A percentile compares a stretch with the other conserved stretches of the same genome.
Conservation (phyloP, 2,329 filamentous ascomycete genomes). For the Beauveria sp. region DNA sequence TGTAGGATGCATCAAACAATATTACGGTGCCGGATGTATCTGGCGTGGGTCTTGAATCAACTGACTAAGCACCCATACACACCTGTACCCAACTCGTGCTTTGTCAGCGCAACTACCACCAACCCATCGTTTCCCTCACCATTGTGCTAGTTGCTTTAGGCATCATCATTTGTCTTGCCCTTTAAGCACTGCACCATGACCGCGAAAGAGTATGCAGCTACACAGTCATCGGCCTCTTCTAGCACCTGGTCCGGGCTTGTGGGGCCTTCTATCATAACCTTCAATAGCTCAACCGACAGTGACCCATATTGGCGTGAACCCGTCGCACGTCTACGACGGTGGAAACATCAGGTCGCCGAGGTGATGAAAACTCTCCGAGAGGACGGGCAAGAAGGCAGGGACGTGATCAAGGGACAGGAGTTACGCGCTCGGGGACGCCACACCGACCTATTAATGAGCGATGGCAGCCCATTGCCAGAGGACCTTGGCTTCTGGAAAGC, state of each 20-base stretch:
- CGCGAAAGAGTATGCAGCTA: background rate
- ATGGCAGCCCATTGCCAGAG: background rate
- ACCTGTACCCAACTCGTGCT: no score
- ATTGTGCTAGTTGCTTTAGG: background rate
- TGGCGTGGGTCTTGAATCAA: background rate
- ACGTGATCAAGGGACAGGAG: background rate
- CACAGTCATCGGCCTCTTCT: background rate
- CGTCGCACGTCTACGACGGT: background rate
- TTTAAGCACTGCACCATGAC: background rate
- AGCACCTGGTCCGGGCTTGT: background rate
- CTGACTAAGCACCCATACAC: no score
- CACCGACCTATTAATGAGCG: background rate
- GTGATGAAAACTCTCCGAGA: background rate
- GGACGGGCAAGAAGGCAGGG: background rate
- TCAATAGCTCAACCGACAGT: background rate
- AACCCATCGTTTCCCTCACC: background rate
- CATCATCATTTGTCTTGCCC: background rate
- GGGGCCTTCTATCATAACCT: background rate
- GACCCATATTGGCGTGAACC: background rate
- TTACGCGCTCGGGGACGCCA: background rate
- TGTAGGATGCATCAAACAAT: background rate
- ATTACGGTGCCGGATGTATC: background rate
- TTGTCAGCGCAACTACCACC: background rate
- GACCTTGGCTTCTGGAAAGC: background rate
- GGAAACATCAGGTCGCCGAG: accelerated